Conservation (phyloP, 805 yeast genomes). For the Candida vartiovaarae region DNA sequence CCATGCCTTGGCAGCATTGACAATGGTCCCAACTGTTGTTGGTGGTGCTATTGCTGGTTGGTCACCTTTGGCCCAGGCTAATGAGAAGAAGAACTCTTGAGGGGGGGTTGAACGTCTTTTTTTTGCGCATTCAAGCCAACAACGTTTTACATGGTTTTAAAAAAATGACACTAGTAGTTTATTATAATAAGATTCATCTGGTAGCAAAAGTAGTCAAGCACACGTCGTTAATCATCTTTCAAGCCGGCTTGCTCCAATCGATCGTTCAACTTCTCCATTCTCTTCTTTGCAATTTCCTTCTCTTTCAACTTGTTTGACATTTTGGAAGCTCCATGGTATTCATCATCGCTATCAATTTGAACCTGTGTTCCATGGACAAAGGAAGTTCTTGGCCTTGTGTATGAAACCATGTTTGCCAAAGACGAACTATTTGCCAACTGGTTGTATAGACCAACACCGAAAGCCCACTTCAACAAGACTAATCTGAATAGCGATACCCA, state of each 20-base stretch:
- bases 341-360: constrained; percentile 8
- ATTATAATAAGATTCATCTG: too few species aligned
- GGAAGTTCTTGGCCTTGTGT: constrained; percentile 10
- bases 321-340: constrained; percentile 8
- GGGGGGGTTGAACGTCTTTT: too few species aligned
- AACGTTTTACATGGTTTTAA: too few species aligned
- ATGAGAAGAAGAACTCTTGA: constrained; percentile 1
- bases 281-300: constrained; percentile 16
- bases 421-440: constrained; percentile 21
- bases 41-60: constrained; percentile 55
- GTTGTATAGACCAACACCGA: constrained; percentile 19
- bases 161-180: too few species aligned
- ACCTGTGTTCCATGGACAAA: constrained; percentile 7
- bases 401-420: constrained; percentile 16
- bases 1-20: constrained; percentile 33
- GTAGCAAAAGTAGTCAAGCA: too few species aligned
- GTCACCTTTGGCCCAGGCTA: constrained; percentile 22
- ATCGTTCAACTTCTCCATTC: constrained; percentile 16
- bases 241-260: constrained; percentile 20
- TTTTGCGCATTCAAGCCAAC: too few species aligned
- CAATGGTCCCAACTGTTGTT: constrained; percentile 48
- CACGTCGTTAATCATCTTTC: background rate
- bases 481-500: constrained; percentile 25
- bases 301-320: constrained; percentile 14
- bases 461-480: constrained; percentile 22